These are phyloP conservation scores for Trichophyton verrucosum DNA, from an alignment of 2,329 filamentous ascomycete species.

Conservation along the genomic window DNA sequence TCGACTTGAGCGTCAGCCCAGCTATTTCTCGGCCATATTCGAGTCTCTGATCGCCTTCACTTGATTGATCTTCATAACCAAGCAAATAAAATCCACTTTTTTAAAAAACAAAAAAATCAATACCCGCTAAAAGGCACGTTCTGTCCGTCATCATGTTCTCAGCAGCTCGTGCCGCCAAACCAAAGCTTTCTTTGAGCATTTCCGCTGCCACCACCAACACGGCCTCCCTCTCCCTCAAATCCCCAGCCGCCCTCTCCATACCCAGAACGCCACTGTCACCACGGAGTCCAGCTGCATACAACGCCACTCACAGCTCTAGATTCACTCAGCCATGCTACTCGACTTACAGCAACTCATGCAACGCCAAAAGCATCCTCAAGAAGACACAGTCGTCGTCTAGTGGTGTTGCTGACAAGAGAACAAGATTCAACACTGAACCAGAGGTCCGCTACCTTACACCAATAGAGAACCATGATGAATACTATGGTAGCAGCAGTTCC, in stretches of 20 bases:
- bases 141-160: constrained; percentile 25
- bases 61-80: background rate
- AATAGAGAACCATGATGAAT: constrained; percentile 37
- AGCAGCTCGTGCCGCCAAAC: constrained; percentile 30
- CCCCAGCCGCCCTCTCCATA: constrained; percentile 24
- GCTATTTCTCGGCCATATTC: background rate
- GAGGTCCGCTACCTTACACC: constrained; percentile 37
- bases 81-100: background rate
- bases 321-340: constrained; percentile 26
- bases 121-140: background rate
- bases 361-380: constrained; percentile 38
- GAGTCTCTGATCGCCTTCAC: background rate
- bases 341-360: constrained; percentile 33
- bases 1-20: background rate
- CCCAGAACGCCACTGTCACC: constrained; percentile 33
- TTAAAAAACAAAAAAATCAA: background rate
- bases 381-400: constrained; percentile 21
- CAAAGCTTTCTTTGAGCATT: constrained; percentile 38
- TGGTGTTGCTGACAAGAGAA: constrained; percentile 22
- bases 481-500: constrained; percentile 30
- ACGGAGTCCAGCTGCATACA: constrained; percentile 27
- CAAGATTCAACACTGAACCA: constrained; percentile 34
- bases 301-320: constrained; percentile 23
- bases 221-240: constrained; percentile 32
- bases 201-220: constrained; percentile 24